Evolutionary conservation across 352 stramenopile genomes (phyloP).

Genomic region (Phytophthora meadii): DNA sequence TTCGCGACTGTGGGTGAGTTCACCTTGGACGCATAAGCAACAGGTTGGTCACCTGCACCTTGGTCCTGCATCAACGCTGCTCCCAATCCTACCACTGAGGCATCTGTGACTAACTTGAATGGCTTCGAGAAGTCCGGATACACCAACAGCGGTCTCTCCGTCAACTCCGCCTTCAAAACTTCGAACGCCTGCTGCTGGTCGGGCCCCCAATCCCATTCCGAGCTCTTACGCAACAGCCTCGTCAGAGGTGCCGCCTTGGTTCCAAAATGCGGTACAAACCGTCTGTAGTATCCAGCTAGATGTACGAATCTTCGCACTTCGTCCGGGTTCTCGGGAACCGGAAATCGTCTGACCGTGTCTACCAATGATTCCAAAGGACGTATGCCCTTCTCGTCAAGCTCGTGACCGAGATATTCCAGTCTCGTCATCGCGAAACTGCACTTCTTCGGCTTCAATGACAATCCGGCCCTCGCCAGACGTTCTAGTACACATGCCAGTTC

Average conservation of each 20-base stretch:
- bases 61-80: conserved; percentile 38
- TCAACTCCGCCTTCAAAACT: background rate
- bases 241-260: conserved; percentile 20
- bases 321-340: conserved; percentile 2
- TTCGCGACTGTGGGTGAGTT: conserved; percentile 26
- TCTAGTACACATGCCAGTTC: background rate
- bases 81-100: conserved; percentile 21
- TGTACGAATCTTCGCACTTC: conserved; percentile 32
- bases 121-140: conserved; percentile 38
- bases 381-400: too few species aligned
- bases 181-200: conserved; percentile 26
- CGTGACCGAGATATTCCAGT: too few species aligned
- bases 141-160: background rate
- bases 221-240: conserved; percentile 23
- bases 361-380: conserved; percentile 8
- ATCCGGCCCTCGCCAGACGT: conserved; percentile 10
- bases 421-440: too few species aligned
- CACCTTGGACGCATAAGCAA: conserved; percentile 30
- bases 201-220: conserved; percentile 30
- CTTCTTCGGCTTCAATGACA: too few species aligned
- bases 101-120: conserved; percentile 37
- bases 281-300: conserved; percentile 36
- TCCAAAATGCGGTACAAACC: conserved; percentile 30
- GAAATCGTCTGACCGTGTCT: conserved; percentile 5
- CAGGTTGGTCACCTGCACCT: conserved; percentile 3